Conservation (phyloP, 441 rosid genomes). For the Euphorbia corollata region DNA sequence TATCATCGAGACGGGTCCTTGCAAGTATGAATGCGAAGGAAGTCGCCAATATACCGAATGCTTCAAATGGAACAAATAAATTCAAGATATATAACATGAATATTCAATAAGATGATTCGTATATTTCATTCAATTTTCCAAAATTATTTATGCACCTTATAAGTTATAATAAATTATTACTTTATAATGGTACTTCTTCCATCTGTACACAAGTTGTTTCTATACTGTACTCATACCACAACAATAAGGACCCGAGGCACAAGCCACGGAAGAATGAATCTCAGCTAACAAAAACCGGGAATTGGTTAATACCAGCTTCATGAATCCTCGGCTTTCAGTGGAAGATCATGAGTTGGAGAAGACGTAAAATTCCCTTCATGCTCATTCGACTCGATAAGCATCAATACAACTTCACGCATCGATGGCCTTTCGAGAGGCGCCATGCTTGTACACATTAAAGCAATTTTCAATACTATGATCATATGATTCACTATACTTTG, state of each 20-base stretch:
- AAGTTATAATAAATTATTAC: no score
- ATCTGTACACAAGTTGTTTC: constrained; percentile 30
- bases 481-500: constrained; percentile 52
- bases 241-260: constrained; percentile 24
- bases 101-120: no score
- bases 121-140: no score
- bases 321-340: constrained; percentile 27
- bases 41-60: no score
- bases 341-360: constrained; percentile 39
- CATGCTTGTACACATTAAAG: constrained; percentile 60
- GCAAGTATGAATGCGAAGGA: no score
- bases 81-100: no score
- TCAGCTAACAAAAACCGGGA: constrained; percentile 12
- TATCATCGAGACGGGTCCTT: no score
- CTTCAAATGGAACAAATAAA: no score
- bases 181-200: constrained; percentile 15
- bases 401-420: constrained; percentile 81
- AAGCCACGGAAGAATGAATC: constrained; percentile 5
- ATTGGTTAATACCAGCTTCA: constrained; percentile 21
- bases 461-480: constrained; percentile 69
- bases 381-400: constrained; percentile 81
- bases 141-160: no score
- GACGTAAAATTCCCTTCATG: constrained; percentile 36
- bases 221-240: constrained; percentile 6
- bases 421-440: constrained; percentile 81